Evolutionary conservation across 108 stramenopile genomes (phyloP), one percentile per base, ranked within the genome.

Genomic region (Licmophora abbreviata): DNA sequence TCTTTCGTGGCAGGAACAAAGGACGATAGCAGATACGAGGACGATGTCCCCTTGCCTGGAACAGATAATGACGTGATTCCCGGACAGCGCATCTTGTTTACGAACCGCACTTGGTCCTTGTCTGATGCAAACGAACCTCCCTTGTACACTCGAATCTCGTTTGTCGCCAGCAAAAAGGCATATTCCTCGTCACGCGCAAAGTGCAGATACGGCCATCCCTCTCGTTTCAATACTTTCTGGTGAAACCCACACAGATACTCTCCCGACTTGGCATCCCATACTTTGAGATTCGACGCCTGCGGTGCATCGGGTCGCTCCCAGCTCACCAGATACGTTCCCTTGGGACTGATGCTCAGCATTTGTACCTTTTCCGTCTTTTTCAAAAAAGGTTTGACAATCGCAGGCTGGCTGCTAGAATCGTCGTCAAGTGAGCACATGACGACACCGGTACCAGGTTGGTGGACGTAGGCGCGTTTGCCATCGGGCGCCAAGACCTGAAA

Each of bases 121-220:
- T 22, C 24, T 29, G 54, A 18, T 26, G 54, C 49, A 54, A 77
- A 74, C 32, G 25, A 29, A 2, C 64, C 34, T 3, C 63, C 73
- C 1, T 69, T 37, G 54, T 84, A 91, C 12, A 91, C 60, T 37
- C 78, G 82, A 44, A 91, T 63, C 57, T 91, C 84, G 54, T 81
- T 86, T 44, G 84, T 77, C 0, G 58, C 56, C 23, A 79, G 48
- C 21, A 79, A 31, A 55, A 86, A 76, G 45, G 74, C 77, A 26
- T 69, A 64, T 32, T 48, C 32, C 69, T 97, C 96, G 58, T 97
- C 90, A 40, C 74, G 54, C 32, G 87, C 93, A 89, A 88, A 97
- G 51, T 95, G 89, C 24, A 97, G 23, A 42, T 81, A 74, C 0
- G 85, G 85, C 91, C 93, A 89, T 5, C 77, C 54, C 23, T 76